Evolutionary conservation across 2,329 filamentous ascomycete genomes (phyloP).

Genomic region (Neurospora sp.): DNA sequence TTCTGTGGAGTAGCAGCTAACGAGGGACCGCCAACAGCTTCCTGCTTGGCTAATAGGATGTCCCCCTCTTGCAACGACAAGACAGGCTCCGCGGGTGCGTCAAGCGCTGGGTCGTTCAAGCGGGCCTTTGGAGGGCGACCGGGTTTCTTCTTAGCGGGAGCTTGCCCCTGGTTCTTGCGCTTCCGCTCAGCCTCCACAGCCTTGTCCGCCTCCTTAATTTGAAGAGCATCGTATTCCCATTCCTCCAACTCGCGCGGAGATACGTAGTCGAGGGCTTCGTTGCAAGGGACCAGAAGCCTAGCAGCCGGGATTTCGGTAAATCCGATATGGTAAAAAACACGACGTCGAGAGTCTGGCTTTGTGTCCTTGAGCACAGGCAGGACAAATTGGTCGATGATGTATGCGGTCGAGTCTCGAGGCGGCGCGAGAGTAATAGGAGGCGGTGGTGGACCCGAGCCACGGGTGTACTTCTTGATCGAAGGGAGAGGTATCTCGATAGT

Average conservation of each 20-base stretch:
- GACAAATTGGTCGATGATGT: slow-evolving; percentile 45
- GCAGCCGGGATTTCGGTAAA: slow-evolving; percentile 44
- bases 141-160: slow-evolving; percentile 2
- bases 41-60: slow-evolving; percentile 18
- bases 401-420: slow-evolving; percentile 41
- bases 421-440: slow-evolving; percentile 39
- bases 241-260: slow-evolving; percentile 46
- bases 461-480: slow-evolving; percentile 11
- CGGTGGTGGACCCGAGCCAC: slow-evolving; percentile 36
- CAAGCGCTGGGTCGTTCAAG: background rate
- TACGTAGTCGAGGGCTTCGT: slow-evolving; percentile 46
- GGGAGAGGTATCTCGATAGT: slow-evolving; percentile 14
- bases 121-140: slow-evolving; percentile 2
- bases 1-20: slow-evolving; percentile 32
- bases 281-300: slow-evolving; percentile 35
- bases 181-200: slow-evolving; percentile 7
- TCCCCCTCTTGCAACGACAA: slow-evolving; percentile 18
- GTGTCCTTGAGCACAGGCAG: slow-evolving; percentile 26
- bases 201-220: slow-evolving; percentile 31
- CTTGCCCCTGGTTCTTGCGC: background rate
- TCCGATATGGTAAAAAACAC: slow-evolving; percentile 44
- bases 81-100: slow-evolving; percentile 4
- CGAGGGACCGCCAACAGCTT: slow-evolving; percentile 24
- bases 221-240: slow-evolving; percentile 40
- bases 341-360: slow-evolving; percentile 24